Conservation (phyloP, 371 early-diverging fungal species). For the Conidiobolus coronatus region DNA sequence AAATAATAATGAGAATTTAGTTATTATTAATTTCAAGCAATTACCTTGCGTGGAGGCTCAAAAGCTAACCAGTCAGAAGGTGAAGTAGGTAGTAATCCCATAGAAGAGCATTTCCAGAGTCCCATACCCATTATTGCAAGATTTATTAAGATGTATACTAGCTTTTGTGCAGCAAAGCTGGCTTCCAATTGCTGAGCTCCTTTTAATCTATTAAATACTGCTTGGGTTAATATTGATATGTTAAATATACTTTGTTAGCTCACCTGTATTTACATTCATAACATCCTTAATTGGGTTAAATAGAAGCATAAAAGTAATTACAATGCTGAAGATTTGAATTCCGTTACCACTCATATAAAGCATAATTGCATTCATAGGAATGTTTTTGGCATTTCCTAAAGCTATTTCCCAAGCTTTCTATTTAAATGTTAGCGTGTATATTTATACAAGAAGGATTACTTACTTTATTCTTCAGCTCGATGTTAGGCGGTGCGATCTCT, state of each 20-base stretch:
- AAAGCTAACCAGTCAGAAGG: constrained; percentile 91
- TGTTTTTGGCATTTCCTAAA: constrained; percentile 65
- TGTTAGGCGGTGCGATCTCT: no score
- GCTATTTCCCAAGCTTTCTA: constrained; percentile 96
- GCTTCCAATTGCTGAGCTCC: constrained; percentile 44
- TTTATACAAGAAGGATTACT: no score
- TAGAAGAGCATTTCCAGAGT: constrained; percentile 67
- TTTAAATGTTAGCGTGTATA: not conserved
- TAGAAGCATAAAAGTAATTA: constrained; percentile 89
- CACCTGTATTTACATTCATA: constrained; percentile 39
- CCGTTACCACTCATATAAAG: constrained; percentile 90
- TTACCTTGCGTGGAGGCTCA: constrained; percentile 21
- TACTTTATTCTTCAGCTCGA: no score
- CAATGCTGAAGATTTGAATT: constrained; percentile 85
- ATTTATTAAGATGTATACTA: constrained; percentile 56
- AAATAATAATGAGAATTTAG: no score
- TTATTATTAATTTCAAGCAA: not conserved
- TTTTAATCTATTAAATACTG: not conserved
- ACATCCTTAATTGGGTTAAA: constrained; percentile 64
- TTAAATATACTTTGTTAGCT: not conserved
- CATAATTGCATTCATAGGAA: constrained; percentile 96
- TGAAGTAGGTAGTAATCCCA: constrained; percentile 90
- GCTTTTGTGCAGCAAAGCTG: constrained; percentile 42
- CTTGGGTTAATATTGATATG: not conserved
- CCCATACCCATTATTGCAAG: constrained; percentile 58